Percentiles rank a stretch among this genome's conserved stretches.
Conservation (phyloP, 768 basidiomycete species). For the Trichaptum fuscoviolaceum region DNA sequence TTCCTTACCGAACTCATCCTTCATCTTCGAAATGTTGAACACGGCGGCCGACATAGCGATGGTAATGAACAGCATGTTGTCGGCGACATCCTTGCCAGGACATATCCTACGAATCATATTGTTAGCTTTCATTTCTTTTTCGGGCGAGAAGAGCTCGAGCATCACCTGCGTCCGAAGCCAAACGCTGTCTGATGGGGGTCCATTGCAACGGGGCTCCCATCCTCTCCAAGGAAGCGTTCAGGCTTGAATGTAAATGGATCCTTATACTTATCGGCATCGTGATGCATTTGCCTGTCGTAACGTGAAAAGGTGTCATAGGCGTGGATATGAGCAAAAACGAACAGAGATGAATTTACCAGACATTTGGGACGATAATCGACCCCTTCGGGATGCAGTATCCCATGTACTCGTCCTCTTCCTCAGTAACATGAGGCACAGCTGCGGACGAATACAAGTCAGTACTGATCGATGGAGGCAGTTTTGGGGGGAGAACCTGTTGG, state of each 20-base stretch:
- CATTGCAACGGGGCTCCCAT: constrained; percentile 28
- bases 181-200: constrained; percentile 62
- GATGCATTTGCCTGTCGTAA: constrained; percentile 3
- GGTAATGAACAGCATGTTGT: constrained; percentile 12
- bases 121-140: too few species aligned
- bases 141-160: too few species aligned
- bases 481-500: constrained; percentile 10
- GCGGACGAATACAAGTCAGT: not conserved
- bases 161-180: constrained; percentile 60
- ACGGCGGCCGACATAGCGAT: constrained; percentile 10
- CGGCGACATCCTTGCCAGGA: constrained; percentile 6
- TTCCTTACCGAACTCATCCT: constrained; percentile 13
- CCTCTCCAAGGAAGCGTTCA: constrained; percentile 11
- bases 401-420: constrained; percentile 14
- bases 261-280: constrained; percentile 8
- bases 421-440: constrained; percentile 6
- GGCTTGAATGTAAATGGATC: constrained; percentile 13
- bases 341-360: constrained; percentile 8
- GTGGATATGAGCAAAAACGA: not conserved
- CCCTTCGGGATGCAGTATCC: constrained; percentile 15
- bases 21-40: constrained; percentile 13
- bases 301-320: constrained; percentile 6
- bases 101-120: too few species aligned
- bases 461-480: not conserved
- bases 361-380: constrained; percentile 13